Evolutionary conservation across 2,329 filamentous ascomycete genomes (phyloP), one percentile per base, ranked within the genome.

Genomic region (Epichloe amarillans): DNA sequence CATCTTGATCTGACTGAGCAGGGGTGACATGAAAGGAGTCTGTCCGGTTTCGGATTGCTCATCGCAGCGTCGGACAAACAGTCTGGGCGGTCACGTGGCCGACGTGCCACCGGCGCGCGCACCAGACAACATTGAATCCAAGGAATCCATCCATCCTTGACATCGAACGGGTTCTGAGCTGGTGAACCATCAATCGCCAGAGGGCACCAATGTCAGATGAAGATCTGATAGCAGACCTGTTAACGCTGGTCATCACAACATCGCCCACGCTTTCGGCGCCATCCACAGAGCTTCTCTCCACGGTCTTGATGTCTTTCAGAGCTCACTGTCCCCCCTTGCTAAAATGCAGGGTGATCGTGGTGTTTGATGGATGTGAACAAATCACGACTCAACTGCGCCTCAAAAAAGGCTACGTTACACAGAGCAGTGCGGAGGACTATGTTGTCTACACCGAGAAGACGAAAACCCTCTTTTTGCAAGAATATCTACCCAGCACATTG

Each of bases 231-330:
- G 15, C 33, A 39, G 21, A 39, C 36, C 48, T 50, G 5, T 26
- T 53, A 8, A 67, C 65, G 0, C 57, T 66, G 17, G 69, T 79
- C 46, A 69, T 79, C 55, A 78, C 76, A 1, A 79, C 75, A 0
- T 79, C 76, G 2, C 70, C 75, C 0, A 79, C 75, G 0, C 76
- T 76, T 0, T 79, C 75, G 1, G 70, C 72, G 0, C 76, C 76
- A 0, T 72, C 72, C 0, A 74, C 74, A 0, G 75, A 77, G 15
- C 69, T 79, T 0, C 55, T 79, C n/a, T 67, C 66, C 0, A 58
- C 70, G 0, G 69, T 78, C 2, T 47, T 78, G 2, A 55, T 61
- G 3, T 76, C 74, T 0, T 76, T 77, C 54, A 61, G 62, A 15
- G 44, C 45, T 0, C 62, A 75, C 55, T 77, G 75, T 49, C 60